Percentiles rank a stretch among this genome's conserved stretches.
Evolutionary conservation across 805 yeast species (phyloP).

Genomic region (Ogataea wickerhamii): DNA sequence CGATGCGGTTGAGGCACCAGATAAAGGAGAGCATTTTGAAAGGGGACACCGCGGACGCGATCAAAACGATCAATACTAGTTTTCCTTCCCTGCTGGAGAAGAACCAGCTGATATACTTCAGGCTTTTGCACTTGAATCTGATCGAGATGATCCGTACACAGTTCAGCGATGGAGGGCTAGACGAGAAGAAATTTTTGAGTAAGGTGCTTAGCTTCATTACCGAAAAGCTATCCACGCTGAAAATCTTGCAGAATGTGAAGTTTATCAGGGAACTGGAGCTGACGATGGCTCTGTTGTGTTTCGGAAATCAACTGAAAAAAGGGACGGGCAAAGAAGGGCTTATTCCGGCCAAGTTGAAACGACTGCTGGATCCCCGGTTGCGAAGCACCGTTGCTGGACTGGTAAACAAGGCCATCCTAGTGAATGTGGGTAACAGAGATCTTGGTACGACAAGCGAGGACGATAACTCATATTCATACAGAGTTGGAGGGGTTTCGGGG

Average conservation of each 20-base stretch:
- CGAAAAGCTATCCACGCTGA: slow-evolving; percentile 39
- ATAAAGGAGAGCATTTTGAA: slow-evolving; percentile 51
- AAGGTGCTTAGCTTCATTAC: slow-evolving; percentile 57
- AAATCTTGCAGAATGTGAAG: slow-evolving; percentile 39
- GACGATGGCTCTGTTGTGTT: slow-evolving; percentile 76
- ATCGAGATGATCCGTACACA: slow-evolving; percentile 76
- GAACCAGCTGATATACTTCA: slow-evolving; percentile 64
- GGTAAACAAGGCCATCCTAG: slow-evolving; percentile 65
- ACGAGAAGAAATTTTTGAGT: slow-evolving; percentile 48
- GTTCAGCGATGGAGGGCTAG: slow-evolving; percentile 27
- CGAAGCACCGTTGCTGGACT: slow-evolving; percentile 63
- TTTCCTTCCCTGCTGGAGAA: slow-evolving; percentile 66
- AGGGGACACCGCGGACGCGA: slow-evolving; percentile 61
- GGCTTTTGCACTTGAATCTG: slow-evolving; percentile 65
- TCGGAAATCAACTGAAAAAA: slow-evolving; percentile 32
- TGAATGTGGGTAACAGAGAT: slow-evolving; percentile 28
- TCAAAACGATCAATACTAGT: slow-evolving; percentile 50
- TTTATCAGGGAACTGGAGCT: slow-evolving; percentile 72
- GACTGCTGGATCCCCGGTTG: slow-evolving; percentile 55
- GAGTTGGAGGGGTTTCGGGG: slow-evolving; percentile 8
- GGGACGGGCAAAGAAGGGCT: slow-evolving; percentile 27
- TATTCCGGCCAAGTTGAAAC: slow-evolving; percentile 53
- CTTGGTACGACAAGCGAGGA: slow-evolving; percentile 11
- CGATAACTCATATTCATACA: slow-evolving; percentile 9
- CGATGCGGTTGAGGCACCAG: slow-evolving; percentile 49